A percentile compares a stretch with the other conserved stretches of the same genome.
Conservation (phyloP, 2,329 filamentous ascomycete species). For the Coniochaeta sp. region DNA sequence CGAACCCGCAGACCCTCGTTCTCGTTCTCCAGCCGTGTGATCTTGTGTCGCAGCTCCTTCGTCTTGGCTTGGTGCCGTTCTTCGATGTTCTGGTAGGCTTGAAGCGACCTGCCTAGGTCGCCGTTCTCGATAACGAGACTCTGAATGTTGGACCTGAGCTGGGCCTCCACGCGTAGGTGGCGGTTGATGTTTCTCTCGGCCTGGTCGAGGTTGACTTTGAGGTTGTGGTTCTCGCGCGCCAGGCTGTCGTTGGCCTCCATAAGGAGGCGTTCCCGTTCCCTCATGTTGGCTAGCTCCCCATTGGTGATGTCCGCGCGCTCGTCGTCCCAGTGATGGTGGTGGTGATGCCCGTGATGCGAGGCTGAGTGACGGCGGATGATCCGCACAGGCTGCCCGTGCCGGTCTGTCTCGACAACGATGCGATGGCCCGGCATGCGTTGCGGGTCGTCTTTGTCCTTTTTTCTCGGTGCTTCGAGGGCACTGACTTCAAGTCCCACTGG, state of each 20-base stretch:
- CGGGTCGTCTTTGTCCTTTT: background rate
- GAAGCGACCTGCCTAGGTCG: conserved; percentile 27
- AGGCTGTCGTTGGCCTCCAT: conserved; percentile 13
- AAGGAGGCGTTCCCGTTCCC: conserved; percentile 11
- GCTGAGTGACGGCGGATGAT: conserved; percentile 1
- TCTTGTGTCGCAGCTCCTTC: conserved; percentile 23
- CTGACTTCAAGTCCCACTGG: conserved; percentile 1
- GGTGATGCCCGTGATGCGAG: conserved; percentile 7
- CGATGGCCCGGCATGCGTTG: background rate
- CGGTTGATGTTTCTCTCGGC: conserved; percentile 27
- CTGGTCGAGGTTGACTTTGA: conserved; percentile 26
- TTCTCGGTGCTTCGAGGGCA: background rate
- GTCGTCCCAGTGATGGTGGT: conserved; percentile 13
- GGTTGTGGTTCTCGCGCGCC: conserved; percentile 18
- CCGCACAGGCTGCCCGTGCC: background rate
- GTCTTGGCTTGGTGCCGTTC: conserved; percentile 22
- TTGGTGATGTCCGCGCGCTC: conserved; percentile 16
- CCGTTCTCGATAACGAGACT: conserved; percentile 29
- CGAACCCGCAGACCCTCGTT: conserved; percentile 23
- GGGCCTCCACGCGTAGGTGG: conserved; percentile 23
- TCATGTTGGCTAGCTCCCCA: conserved; percentile 14
- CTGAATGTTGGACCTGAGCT: conserved; percentile 28
- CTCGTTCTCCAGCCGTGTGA: conserved; percentile 28
- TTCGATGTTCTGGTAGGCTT: conserved; percentile 21
- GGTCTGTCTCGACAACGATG: conserved; percentile 1